Percentiles rank a stretch among this genome's conserved stretches.
Evolutionary conservation across 352 stramenopile genomes (phyloP).

Genomic region (Globisporangium paddicum): DNA sequence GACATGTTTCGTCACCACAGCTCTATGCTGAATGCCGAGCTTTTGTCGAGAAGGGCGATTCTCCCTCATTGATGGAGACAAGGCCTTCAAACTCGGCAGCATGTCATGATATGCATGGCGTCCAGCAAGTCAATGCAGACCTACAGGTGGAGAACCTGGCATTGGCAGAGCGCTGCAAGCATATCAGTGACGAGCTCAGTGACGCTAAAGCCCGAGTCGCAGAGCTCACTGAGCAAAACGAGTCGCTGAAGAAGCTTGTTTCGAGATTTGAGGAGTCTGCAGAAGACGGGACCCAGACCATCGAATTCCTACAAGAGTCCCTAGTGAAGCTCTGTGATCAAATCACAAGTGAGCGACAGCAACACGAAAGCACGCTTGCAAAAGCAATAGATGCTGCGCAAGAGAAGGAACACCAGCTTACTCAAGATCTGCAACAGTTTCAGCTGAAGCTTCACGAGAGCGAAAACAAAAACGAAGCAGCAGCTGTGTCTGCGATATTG

Average conservation of each 20-base stretch:
- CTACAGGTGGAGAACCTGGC: conserved; percentile 5
- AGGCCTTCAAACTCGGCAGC: not conserved
- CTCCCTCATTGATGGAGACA: not conserved
- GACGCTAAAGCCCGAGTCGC: conserved; percentile 1
- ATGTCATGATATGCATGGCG: not conserved
- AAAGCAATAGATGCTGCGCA: not conserved
- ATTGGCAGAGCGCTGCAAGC: conserved; percentile 12
- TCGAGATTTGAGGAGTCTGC: conserved; percentile 32
- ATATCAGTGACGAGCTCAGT: conserved; percentile 9
- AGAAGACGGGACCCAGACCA: conserved; percentile 30
- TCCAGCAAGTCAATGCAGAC: not conserved
- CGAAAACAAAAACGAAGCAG: conserved; percentile 4
- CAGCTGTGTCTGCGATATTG: not conserved
- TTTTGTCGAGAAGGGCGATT: not conserved
- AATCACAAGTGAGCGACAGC: conserved; percentile 19
- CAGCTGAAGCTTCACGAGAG: conserved; percentile 3
- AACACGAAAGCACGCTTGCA: conserved; percentile 8
- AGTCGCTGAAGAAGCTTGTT: conserved; percentile 14
- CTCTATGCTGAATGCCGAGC: conserved; percentile 8
- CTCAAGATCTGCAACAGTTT: conserved; percentile 1
- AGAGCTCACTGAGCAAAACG: conserved; percentile 1
- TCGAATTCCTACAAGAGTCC: conserved; percentile 34
- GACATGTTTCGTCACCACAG: not conserved
- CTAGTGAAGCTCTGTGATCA: conserved; percentile 28
- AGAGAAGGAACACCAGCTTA: conserved; percentile 6